Base-by-base conservation (phyloP, 176 grass and related monocot species). In the Raddia guianensis region DNA sequence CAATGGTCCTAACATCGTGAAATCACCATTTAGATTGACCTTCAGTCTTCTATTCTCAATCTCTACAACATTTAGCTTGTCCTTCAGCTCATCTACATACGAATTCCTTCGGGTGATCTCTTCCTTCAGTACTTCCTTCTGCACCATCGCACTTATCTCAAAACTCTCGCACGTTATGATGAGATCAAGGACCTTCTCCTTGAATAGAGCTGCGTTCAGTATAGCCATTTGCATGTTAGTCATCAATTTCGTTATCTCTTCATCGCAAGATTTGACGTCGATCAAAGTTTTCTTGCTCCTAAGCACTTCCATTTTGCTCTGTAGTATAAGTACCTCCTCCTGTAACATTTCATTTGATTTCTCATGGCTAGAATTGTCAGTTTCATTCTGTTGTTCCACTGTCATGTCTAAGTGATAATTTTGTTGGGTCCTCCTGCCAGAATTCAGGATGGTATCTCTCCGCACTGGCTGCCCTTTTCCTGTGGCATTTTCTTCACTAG, bases 121-220 rank as follows among this genome's bases (percentile, higher is more conserved):
- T 82, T 99, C 92, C 72, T 95, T 91, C 52, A 98, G 75, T 46
- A 93, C 92, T 79, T 95, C 86, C 76, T 79, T 95, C 52, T 95
- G 90, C 52, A 93, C 83, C 92, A 93, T 90, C 4, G 74, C 76
- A 79, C 88, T 89, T 76, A 93, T 95, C 84, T 95, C 92, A 76
- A 95, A 93, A 71, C 84, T 91, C 79, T 99, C 92, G 5, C 96
- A 99, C 55, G 84, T 84, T 79, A 89, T 83, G 4, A 86, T 90
- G 74, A 95, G 85, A 37, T 99, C 92, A 68, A 91, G 54, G 27
- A 99, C 84, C 72, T 95, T 93, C 68, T 93, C 92, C 80, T 91
- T 91, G 79, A 95, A 95, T 20, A 93, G 58, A 86, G 88, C 85
- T 35, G 86, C 92, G 82, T 87, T 92, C 83, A 88, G 86, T 32